Evolutionary conservation across 352 stramenopile species (phyloP).

Genomic region (Phytophthora pinifolia): DNA sequence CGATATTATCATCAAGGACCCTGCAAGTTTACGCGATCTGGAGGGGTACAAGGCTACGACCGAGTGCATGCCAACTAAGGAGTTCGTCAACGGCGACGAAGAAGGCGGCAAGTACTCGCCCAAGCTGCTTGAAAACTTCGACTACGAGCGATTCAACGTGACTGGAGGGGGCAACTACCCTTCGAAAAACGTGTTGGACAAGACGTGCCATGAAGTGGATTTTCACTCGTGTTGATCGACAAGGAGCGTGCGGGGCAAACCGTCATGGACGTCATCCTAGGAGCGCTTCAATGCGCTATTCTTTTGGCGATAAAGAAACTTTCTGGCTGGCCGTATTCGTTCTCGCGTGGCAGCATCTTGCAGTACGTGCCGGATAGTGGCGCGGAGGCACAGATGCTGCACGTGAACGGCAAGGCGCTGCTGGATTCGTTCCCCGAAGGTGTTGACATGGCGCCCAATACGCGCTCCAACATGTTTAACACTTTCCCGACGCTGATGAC

Average conservation of each 20-base stretch:
- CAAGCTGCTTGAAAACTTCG: slow-evolving; percentile 39
- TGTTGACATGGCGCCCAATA: slow-evolving; percentile 25
- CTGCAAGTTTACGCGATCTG: slow-evolving; percentile 33
- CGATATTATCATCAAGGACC: slow-evolving; percentile 21
- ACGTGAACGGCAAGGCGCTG: slow-evolving; percentile 23
- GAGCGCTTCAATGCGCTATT: slow-evolving; percentile 54
- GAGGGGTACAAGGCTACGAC: slow-evolving; percentile 37
- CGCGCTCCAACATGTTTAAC: slow-evolving; percentile 38
- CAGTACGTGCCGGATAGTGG: slow-evolving; percentile 47
- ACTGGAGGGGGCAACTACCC: slow-evolving; percentile 12
- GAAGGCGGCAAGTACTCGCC: slow-evolving; percentile 30
- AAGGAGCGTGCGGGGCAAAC: slow-evolving; percentile 42
- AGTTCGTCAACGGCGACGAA: slow-evolving; percentile 45
- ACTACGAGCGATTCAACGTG: slow-evolving; percentile 44
- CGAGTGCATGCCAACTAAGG: slow-evolving; percentile 30
- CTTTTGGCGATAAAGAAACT: slow-evolving; percentile 65
- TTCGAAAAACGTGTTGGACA: slow-evolving; percentile 29
- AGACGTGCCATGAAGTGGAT: slow-evolving; percentile 63
- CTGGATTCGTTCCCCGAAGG: slow-evolving; percentile 24
- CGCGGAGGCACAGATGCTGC: slow-evolving; percentile 15
- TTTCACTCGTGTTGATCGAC: slow-evolving; percentile 65
- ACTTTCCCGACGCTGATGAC: slow-evolving; percentile 47
- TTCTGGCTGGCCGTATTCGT: slow-evolving; percentile 47
- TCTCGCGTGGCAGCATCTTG: slow-evolving; percentile 64
- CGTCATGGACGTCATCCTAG: slow-evolving; percentile 54